Percentiles rank a stretch among this genome's conserved stretches.
phyloP scores from a whole-genome alignment of 805 yeast species.

The Kodamaea jinghongensis region DNA sequence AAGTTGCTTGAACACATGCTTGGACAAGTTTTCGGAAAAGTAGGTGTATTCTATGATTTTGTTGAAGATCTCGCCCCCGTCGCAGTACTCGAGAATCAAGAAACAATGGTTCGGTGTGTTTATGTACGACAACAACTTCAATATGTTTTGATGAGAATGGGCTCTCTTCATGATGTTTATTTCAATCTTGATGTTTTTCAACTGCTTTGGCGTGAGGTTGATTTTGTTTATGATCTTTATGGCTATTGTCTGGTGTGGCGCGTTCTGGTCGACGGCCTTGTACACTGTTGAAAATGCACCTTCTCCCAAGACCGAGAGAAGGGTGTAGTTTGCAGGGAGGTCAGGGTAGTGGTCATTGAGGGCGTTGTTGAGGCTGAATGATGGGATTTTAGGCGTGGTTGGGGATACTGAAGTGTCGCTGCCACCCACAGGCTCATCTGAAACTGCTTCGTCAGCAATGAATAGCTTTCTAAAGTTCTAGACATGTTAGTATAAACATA shows the following conservation, averaged over 20 bases:
- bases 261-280: slow-evolving; percentile 54
- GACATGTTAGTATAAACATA: slow-evolving; percentile 5
- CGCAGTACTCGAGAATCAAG: slow-evolving; percentile 62
- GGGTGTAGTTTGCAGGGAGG: slow-evolving; percentile 29
- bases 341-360: slow-evolving; percentile 16
- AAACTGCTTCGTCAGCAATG: slow-evolving; percentile 5
- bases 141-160: slow-evolving; percentile 51
- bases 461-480: slow-evolving; percentile 16
- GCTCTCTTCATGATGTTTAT: slow-evolving; percentile 69
- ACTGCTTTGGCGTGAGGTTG: slow-evolving; percentile 49
- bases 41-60: slow-evolving; percentile 77
- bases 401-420: slow-evolving; percentile 1
- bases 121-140: slow-evolving; percentile 51
- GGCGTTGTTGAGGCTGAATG: slow-evolving; percentile 11
- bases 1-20: slow-evolving; percentile 72
- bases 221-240: slow-evolving; percentile 71
- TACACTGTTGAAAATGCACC: slow-evolving; percentile 92
- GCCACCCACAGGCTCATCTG: background rate
- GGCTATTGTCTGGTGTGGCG: slow-evolving; percentile 53
- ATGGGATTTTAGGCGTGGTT: slow-evolving; percentile 1
- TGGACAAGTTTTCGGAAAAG: slow-evolving; percentile 66
- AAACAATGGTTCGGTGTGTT: slow-evolving; percentile 57
- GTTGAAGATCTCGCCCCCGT: slow-evolving; percentile 80
- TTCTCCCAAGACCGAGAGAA: slow-evolving; percentile 53
- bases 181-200: slow-evolving; percentile 63